phyloP scores from a whole-genome alignment of 2,329 filamentous ascomycete species.

The Ophiocordyceps camponoti-leonardi region DNA sequence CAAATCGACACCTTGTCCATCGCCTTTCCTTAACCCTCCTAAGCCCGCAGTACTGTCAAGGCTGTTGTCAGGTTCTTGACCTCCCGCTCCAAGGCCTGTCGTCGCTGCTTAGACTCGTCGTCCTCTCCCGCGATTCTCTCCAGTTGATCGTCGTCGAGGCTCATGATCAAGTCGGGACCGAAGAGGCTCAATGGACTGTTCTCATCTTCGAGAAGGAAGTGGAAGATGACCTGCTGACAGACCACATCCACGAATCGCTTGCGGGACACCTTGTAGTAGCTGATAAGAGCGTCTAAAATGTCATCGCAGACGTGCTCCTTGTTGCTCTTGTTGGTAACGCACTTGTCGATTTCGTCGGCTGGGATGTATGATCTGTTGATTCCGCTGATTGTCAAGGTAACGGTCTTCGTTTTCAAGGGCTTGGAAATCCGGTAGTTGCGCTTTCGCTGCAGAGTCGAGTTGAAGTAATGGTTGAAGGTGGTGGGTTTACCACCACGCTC shows the following conservation, averaged over 20 bases:
- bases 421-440: slow-evolving; percentile 4
- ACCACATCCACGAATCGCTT: slow-evolving; percentile 48
- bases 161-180: slow-evolving; percentile 29
- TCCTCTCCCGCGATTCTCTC: slow-evolving; percentile 42
- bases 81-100: slow-evolving; percentile 25
- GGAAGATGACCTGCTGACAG: slow-evolving; percentile 37
- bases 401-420: not conserved
- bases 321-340: slow-evolving; percentile 2
- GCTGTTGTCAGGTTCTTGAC: slow-evolving; percentile 13
- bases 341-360: too few relatives aligned
- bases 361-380: too few relatives aligned
- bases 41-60: not conserved
- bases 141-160: slow-evolving; percentile 29
- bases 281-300: slow-evolving; percentile 40
- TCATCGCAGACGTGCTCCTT: slow-evolving; percentile 24
- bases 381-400: too few relatives aligned
- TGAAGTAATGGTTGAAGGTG: slow-evolving; percentile 38
- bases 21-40: too few relatives aligned
- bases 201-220: slow-evolving; percentile 31
- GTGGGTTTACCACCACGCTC: slow-evolving; percentile 27
- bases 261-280: slow-evolving; percentile 44
- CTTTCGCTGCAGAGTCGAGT: slow-evolving; percentile 14
- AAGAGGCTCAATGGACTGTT: slow-evolving; percentile 35
- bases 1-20: too few relatives aligned
- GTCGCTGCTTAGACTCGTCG: slow-evolving; percentile 13